Percentiles rank a stretch among this genome's conserved stretches.
phyloP scores from a whole-genome alignment of 2,329 filamentous ascomycete species.

The Stagonosporopsis chrysanthemi region DNA sequence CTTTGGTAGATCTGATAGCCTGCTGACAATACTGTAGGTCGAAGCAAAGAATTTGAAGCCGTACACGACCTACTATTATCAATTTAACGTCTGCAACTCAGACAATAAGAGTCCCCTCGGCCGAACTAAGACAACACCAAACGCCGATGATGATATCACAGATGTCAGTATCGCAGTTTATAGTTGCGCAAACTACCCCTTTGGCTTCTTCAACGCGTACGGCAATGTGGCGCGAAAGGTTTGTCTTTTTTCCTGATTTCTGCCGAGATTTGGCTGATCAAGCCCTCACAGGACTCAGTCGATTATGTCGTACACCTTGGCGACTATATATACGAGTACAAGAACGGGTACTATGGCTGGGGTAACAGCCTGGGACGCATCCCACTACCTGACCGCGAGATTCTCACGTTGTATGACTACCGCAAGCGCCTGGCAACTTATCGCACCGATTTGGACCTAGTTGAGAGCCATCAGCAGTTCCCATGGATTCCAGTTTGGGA shows the following conservation, averaged over 20 bases:
- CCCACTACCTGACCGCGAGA: conserved; percentile 47
- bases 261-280: background rate
- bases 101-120: conserved; percentile 68
- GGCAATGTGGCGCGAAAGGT: conserved; percentile 50
- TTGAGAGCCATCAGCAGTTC: conserved; percentile 51
- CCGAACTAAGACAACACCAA: conserved; percentile 73
- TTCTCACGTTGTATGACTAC: conserved; percentile 55
- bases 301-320: conserved; percentile 53
- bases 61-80: conserved; percentile 73
- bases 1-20: background rate
- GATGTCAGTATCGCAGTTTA: conserved; percentile 71
- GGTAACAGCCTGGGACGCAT: conserved; percentile 42
- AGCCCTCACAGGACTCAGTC: conserved; percentile 37
- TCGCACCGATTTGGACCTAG: conserved; percentile 51
- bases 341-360: conserved; percentile 48
- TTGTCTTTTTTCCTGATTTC: conserved; percentile 39
- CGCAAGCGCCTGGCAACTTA: conserved; percentile 51
- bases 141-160: conserved; percentile 62
- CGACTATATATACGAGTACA: conserved; percentile 56
- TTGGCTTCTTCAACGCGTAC: conserved; percentile 59
- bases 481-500: conserved; percentile 60
- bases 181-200: conserved; percentile 66
- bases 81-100: conserved; percentile 72
- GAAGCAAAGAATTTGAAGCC: conserved; percentile 69
- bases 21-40: conserved; percentile 54